These are phyloP conservation scores for Cyclotella sp. DNA, from an alignment of 108 stramenopile genomes.

Conservation along the genomic window DNA sequence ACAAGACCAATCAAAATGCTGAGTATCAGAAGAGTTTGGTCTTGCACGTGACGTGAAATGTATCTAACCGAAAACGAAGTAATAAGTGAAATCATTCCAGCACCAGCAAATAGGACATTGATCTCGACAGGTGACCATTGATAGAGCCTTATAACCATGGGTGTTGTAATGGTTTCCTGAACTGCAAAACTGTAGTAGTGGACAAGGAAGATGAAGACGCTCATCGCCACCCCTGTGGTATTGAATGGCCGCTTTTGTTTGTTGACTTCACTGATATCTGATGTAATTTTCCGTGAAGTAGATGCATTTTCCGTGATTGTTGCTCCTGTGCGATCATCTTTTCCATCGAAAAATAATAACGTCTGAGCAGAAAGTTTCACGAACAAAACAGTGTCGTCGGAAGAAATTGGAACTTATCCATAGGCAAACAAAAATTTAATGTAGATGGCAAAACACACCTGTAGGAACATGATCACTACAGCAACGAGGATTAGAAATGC, in stretches of 20 bases:
- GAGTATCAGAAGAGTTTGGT: slow-evolving; percentile 40
- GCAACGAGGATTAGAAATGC: slow-evolving; percentile 44
- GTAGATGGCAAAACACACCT: background rate
- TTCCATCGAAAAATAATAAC: slow-evolving; percentile 32
- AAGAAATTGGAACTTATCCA: too few species aligned
- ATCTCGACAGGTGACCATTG: slow-evolving; percentile 33
- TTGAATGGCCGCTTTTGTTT: slow-evolving; percentile 27
- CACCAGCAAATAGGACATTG: slow-evolving; percentile 43
- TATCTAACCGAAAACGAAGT: slow-evolving; percentile 39
- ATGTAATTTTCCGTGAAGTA: background rate
- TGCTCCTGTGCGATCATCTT: slow-evolving; percentile 33
- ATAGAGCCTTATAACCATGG: slow-evolving; percentile 24
- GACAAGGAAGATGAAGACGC: slow-evolving; percentile 47
- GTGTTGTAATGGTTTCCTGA: slow-evolving; percentile 58
- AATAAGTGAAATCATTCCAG: slow-evolving; percentile 45
- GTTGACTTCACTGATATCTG: slow-evolving; percentile 3
- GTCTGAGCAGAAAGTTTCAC: background rate
- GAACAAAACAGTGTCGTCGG: background rate
- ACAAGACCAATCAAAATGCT: slow-evolving; percentile 39
- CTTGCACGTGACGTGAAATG: slow-evolving; percentile 30
- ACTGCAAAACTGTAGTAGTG: slow-evolving; percentile 59
- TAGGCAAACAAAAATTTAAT: background rate
- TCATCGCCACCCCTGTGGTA: slow-evolving; percentile 32
- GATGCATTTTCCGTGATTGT: background rate
- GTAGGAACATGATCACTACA: slow-evolving; percentile 35